Base-by-base conservation (phyloP, 352 stramenopile genomes). In the Globisporangium spiculum region DNA sequence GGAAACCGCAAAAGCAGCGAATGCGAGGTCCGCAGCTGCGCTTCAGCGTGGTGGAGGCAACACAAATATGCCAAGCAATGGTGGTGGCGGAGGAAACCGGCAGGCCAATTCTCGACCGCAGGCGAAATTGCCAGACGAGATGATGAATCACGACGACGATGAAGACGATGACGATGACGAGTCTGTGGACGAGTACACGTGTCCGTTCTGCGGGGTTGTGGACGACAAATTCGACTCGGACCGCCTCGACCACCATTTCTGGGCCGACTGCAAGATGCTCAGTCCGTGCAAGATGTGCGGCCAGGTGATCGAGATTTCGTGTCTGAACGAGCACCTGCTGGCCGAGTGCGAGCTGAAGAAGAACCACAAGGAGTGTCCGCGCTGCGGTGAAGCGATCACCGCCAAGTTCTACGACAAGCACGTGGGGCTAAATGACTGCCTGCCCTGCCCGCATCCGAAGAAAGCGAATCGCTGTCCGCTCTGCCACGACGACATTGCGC, bases 231-330 rank as follows among this genome's bases (percentile, higher is more conserved):
- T 97, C 54, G 93, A 94, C 65, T 92, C 93, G 18, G 90, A 98
- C 50, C 81, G 78, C 4, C 71, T 98, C 24, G 92, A 98, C 70
- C 84, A 97, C 71, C 93, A 98, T 69, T 98, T 97, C 67, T 98
- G 91, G 90, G 86, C 91, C 32, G 81, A 92, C 12, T 98, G 93
- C 68, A 80, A 83, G 26, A 94, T 98, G 89, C 79, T 98, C 10
- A 97, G 91, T 34, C 89, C 87, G 48, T 98, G 93, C 79, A 90
- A 92, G 53, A 94, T 97, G 81, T 98, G 93, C 66, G 89, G 89
- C 14, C 93, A 98, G 75, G 89, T 97, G 61, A 97, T 98, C 63
- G 93, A 98, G 71, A 96, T 98, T 14, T 76, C 86, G 2, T 82
- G 80, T 9, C 70, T 98, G 22, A 95, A 96, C 58, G 92, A 98